Conservation (phyloP, 2,329 filamentous ascomycete species). For the Beauveria scarabaeidicola region DNA sequence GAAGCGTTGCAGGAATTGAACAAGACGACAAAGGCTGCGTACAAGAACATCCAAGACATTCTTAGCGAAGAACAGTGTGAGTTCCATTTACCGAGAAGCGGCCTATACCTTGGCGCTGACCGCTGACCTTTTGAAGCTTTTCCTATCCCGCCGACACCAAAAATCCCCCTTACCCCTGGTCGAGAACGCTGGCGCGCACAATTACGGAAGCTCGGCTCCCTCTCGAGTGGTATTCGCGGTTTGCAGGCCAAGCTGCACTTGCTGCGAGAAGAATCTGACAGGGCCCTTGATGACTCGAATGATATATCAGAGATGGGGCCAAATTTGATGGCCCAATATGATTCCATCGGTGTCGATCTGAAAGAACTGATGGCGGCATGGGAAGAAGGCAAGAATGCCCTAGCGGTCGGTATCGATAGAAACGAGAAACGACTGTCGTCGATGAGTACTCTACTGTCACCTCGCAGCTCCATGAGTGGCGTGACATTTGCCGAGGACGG, state of each 20-base stretch:
- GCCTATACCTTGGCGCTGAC: slow-evolving; percentile 7
- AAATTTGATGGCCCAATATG: slow-evolving; percentile 80
- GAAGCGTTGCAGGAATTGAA: slow-evolving; percentile 65
- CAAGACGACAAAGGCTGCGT: slow-evolving; percentile 50
- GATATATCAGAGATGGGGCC: slow-evolving; percentile 69
- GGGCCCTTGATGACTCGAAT: slow-evolving; percentile 63
- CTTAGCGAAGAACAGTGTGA: slow-evolving; percentile 73
- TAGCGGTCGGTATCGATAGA: slow-evolving; percentile 73
- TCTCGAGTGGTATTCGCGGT: slow-evolving; percentile 84
- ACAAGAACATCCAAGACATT: slow-evolving; percentile 57
- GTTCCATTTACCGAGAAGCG: slow-evolving; percentile 22
- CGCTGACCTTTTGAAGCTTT: slow-evolving; percentile 34
- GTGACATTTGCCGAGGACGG: slow-evolving; percentile 53
- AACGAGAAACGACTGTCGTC: slow-evolving; percentile 64
- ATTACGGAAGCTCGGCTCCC: slow-evolving; percentile 75
- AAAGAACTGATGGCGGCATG: slow-evolving; percentile 73
- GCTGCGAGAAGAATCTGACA: slow-evolving; percentile 80
- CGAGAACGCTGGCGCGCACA: slow-evolving; percentile 80
- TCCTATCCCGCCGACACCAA: slow-evolving; percentile 46
- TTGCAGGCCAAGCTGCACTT: slow-evolving; percentile 93
- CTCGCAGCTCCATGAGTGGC: slow-evolving; percentile 57
- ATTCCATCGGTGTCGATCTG: slow-evolving; percentile 84
- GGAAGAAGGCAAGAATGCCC: slow-evolving; percentile 77
- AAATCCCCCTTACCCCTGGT: slow-evolving; percentile 56
- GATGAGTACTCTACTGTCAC: slow-evolving; percentile 51